Conservation (phyloP, 1,139 yeast genomes). For the Suhomyces bribrorum region DNA sequence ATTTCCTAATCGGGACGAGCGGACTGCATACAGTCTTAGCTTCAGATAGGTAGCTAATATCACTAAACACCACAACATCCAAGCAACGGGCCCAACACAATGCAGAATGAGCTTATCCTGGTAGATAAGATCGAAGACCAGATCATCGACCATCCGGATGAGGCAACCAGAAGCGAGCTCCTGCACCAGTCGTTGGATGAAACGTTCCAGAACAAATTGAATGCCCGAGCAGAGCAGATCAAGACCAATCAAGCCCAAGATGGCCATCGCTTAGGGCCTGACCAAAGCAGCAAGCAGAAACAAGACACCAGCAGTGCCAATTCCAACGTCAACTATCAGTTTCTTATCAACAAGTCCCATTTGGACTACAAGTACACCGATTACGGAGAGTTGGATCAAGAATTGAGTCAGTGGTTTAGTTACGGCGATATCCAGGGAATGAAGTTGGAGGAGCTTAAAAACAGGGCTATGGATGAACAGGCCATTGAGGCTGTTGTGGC, state of each 20-base stretch:
- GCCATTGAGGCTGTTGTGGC: not conserved
- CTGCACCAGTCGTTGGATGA: constrained; percentile 39
- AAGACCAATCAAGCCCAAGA: constrained; percentile 17
- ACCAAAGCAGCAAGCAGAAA: not conserved
- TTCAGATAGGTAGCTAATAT: too few species aligned
- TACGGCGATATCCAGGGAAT: constrained; percentile 42
- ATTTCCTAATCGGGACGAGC: too few species aligned
- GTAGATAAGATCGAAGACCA: constrained; percentile 49
- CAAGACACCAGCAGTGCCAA: not conserved
- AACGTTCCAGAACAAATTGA: constrained; percentile 47
- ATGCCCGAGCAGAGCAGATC: constrained; percentile 48
- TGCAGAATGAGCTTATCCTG: constrained; percentile 43
- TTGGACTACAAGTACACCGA: constrained; percentile 53
- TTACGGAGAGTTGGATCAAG: constrained; percentile 40
- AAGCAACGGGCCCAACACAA: constrained; percentile 11
- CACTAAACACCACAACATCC: too few species aligned
- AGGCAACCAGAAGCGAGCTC: constrained; percentile 35
- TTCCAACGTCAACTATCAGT: constrained; percentile 22
- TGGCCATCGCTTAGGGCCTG: constrained; percentile 4
- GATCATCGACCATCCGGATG: constrained; percentile 50
- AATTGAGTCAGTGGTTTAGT: constrained; percentile 67
- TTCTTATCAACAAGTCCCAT: constrained; percentile 36
- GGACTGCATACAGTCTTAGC: too few species aligned
- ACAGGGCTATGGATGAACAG: not conserved
- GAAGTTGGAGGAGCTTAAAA: constrained; percentile 3